Evolutionary conservation across 2,329 filamentous ascomycete genomes (phyloP).

Genomic region (Botrytis byssoidea): DNA sequence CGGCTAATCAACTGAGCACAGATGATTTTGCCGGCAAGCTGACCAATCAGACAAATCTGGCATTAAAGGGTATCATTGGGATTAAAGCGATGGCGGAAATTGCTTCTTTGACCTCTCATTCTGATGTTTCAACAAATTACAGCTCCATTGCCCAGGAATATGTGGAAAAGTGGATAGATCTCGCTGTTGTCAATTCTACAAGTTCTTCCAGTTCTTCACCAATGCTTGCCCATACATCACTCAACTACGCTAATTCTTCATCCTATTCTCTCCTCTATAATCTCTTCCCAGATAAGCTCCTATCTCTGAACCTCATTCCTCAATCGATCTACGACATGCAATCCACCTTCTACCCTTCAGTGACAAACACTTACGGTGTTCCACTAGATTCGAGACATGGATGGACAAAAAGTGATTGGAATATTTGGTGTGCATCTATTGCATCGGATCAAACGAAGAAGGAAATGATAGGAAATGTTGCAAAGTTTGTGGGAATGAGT

Average conservation of each 20-base stretch:
- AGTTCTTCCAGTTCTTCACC: slow-evolving; percentile 48
- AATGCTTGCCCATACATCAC: slow-evolving; percentile 64
- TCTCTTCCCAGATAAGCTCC: slow-evolving; percentile 74
- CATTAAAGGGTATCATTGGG: slow-evolving; percentile 79
- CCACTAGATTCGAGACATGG: slow-evolving; percentile 78
- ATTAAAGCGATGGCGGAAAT: slow-evolving; percentile 78
- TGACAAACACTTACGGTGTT: slow-evolving; percentile 74
- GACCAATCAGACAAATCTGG: slow-evolving; percentile 76
- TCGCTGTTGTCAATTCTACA: slow-evolving; percentile 63
- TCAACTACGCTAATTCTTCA: slow-evolving; percentile 60
- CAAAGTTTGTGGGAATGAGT: neutral
- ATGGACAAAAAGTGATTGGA: slow-evolving; percentile 69
- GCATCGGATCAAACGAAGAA: neutral
- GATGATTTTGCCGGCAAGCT: slow-evolving; percentile 82
- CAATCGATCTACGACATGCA: slow-evolving; percentile 74
- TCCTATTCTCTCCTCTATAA: slow-evolving; percentile 62
- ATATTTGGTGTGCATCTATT: slow-evolving; percentile 32
- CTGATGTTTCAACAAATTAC: slow-evolving; percentile 57
- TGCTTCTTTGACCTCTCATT: slow-evolving; percentile 58
- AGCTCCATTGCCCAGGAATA: slow-evolving; percentile 63
- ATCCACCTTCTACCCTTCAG: slow-evolving; percentile 70
- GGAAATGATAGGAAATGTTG: neutral
- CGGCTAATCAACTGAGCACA: slow-evolving; percentile 74
- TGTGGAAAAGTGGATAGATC: slow-evolving; percentile 68
- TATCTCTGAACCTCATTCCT: slow-evolving; percentile 76